Conservation (phyloP, 2,329 filamentous ascomycete genomes). For the Xylaria sp. region DNA sequence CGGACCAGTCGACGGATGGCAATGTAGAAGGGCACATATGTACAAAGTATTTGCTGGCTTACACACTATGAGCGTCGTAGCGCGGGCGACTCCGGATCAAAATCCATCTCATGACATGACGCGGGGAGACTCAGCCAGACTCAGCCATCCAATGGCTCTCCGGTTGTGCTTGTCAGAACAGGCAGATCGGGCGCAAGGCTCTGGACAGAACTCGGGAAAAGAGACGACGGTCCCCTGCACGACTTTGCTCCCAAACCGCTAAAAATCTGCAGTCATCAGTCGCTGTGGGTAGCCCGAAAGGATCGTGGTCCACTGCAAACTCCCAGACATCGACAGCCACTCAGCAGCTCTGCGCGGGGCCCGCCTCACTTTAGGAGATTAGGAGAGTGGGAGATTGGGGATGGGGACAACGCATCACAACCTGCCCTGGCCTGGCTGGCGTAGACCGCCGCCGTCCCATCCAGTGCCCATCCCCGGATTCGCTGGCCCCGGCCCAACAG, state of each 20-base stretch:
- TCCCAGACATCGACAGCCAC: conserved; percentile 36
- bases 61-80: conserved; percentile 16
- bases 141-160: conserved; percentile 9
- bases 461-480: conserved; percentile 28
- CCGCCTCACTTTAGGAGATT: conserved; percentile 40
- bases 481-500: conserved; percentile 15
- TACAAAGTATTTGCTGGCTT: conserved; percentile 13
- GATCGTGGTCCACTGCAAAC: conserved; percentile 26
- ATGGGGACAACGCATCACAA: conserved; percentile 38
- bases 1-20: conserved; percentile 13
- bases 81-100: conserved; percentile 20
- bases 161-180: conserved; percentile 14
- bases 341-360: conserved; percentile 36
- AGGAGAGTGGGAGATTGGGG: conserved; percentile 19
- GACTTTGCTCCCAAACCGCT: conserved; percentile 8
- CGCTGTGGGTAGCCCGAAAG: conserved; percentile 26
- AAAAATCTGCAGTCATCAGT: conserved; percentile 22
- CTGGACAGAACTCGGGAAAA: conserved; percentile 12
- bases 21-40: conserved; percentile 4
- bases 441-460: conserved; percentile 22
- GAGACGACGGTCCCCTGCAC: conserved; percentile 8
- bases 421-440: conserved; percentile 31
- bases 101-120: too few species aligned
- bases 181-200: conserved; percentile 17
- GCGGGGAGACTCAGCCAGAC: conserved; percentile 5